These are phyloP conservation scores for Graphilbum sp. DNA, from an alignment of 2,329 filamentous ascomycete genomes.

Conservation along the genomic window DNA sequence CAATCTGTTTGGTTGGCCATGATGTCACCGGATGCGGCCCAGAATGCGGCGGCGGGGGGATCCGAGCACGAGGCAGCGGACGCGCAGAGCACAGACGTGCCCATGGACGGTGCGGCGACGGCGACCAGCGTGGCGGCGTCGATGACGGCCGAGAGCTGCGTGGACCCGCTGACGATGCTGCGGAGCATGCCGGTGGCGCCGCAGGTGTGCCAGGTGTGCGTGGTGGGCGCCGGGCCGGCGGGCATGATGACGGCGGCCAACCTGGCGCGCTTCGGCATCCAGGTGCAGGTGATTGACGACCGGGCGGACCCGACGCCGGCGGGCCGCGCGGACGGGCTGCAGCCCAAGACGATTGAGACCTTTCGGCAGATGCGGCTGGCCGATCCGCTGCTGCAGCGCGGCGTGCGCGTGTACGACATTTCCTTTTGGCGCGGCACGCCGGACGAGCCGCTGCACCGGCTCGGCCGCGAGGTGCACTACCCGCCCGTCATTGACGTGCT, in stretches of 20 bases:
- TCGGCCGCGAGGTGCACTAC: slow-evolving; percentile 43
- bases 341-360: slow-evolving; percentile 66
- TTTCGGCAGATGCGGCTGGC: slow-evolving; percentile 57
- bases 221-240: slow-evolving; percentile 39
- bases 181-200: slow-evolving; percentile 18
- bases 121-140: slow-evolving; percentile 14
- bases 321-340: slow-evolving; percentile 49
- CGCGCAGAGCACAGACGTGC: slow-evolving; percentile 14
- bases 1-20: background rate
- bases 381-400: slow-evolving; percentile 49
- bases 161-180: slow-evolving; percentile 30
- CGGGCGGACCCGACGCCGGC: slow-evolving; percentile 37
- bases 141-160: slow-evolving; percentile 17
- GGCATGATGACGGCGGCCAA: slow-evolving; percentile 29
- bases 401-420: slow-evolving; percentile 58
- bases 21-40: background rate
- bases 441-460: slow-evolving; percentile 29
- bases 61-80: slow-evolving; percentile 17
- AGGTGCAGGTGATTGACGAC: slow-evolving; percentile 40
- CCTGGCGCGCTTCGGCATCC: slow-evolving; percentile 42
- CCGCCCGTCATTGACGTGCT: slow-evolving; percentile 36
- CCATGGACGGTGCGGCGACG: slow-evolving; percentile 13
- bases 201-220: slow-evolving; percentile 18
- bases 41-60: too few relatives aligned
- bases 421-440: slow-evolving; percentile 51